A percentile compares a stretch with the other conserved stretches of the same genome.
phyloP scores from a whole-genome alignment of 2,329 filamentous ascomycete genomes.

The Xylariaceae sp. region DNA sequence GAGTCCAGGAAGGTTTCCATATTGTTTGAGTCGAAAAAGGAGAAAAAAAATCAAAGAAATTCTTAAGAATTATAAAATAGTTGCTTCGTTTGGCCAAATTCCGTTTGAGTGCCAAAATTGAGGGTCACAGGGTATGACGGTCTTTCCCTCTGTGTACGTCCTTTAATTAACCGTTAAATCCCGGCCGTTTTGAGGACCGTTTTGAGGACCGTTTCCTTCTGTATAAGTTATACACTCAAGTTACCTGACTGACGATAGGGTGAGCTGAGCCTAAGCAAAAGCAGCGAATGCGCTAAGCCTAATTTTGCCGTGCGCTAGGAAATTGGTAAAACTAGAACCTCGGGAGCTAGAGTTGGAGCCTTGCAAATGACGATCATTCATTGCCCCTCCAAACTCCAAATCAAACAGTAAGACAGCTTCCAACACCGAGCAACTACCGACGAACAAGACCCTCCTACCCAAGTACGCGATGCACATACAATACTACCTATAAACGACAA shows the following conservation, averaged over 20 bases:
- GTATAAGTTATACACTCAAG: neutral
- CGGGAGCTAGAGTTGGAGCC: no score
- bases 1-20: conserved; percentile 17
- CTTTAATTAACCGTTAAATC: neutral
- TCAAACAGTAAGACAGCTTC: neutral
- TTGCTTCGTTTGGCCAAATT: neutral
- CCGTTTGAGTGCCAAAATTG: neutral
- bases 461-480: no score
- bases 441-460: conserved; percentile 11
- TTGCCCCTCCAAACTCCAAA: conserved; percentile 19
- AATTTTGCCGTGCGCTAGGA: neutral
- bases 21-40: conserved; percentile 12
- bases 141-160: neutral
- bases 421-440: conserved; percentile 11
- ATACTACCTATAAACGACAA: conserved; percentile 8
- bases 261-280: neutral
- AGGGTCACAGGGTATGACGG: neutral
- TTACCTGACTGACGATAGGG: neutral
- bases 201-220: neutral
- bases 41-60: conserved; percentile 3
- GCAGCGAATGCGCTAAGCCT: neutral
- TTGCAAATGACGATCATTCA: no score
- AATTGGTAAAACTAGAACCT: no score
- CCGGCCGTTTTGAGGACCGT: neutral
- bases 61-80: neutral